Evolutionary conservation across 202 grass and related monocot species (phyloP).

Genomic region (Cymbopogon flexuosus): DNA sequence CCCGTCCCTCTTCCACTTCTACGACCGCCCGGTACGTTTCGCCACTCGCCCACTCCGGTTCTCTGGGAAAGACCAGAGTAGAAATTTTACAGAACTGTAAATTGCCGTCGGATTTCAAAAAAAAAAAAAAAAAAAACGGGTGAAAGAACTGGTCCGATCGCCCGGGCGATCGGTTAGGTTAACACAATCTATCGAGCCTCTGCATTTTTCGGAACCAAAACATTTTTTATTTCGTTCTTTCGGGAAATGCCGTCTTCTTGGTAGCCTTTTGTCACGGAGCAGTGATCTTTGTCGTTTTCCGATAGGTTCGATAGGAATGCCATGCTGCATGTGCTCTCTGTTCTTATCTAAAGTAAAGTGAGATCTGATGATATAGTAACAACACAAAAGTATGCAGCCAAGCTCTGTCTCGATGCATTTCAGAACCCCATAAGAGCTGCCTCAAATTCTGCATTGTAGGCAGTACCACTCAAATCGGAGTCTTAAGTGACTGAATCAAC

Average conservation of each 20-base stretch:
- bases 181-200: not conserved
- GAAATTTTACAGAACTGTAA: too few species aligned
- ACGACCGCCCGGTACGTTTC: constrained; percentile 69
- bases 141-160: not conserved
- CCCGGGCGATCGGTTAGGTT: not conserved
- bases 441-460: not conserved
- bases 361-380: not conserved
- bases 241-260: not conserved
- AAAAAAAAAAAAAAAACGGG: too few species aligned
- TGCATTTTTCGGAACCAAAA: not conserved
- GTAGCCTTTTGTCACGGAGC: not conserved
- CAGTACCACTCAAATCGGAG: not conserved
- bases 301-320: constrained; percentile 19
- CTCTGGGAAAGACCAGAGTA: not conserved
- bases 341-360: not conserved
- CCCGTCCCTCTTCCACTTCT: constrained; percentile 89
- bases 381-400: not conserved
- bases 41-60: constrained; percentile 5
- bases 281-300: constrained; percentile 1
- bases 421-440: not conserved
- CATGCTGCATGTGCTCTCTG: not conserved
- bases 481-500: constrained; percentile 9
- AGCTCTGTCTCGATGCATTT: not conserved
- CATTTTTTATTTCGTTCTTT: not conserved
- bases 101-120: too few species aligned